Conservation (phyloP, 495 filamentous ascomycete genomes). For the Rostrohypoxylon terebratum region DNA sequence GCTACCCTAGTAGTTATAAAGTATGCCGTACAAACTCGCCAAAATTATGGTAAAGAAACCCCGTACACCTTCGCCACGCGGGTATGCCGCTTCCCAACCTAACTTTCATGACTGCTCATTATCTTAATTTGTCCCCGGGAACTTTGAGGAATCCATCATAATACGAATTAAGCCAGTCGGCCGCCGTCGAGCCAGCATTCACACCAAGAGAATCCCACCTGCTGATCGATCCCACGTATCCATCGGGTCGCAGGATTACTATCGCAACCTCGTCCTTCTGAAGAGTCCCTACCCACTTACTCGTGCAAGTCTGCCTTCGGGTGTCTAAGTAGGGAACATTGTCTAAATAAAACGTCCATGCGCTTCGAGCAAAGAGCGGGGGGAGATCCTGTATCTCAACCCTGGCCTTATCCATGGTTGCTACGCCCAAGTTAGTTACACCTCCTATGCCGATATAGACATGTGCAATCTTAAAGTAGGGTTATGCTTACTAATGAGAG, state of each 20-base stretch:
- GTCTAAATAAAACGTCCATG: constrained; percentile 78
- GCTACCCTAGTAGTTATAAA: constrained; percentile 21
- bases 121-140: constrained; percentile 39
- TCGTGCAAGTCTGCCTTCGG: constrained; percentile 62
- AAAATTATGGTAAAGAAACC: constrained; percentile 26
- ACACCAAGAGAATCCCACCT: constrained; percentile 62
- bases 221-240: constrained; percentile 71
- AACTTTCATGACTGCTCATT: neutral
- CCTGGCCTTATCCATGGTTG: constrained; percentile 64
- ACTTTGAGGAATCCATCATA: constrained; percentile 66
- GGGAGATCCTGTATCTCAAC: constrained; percentile 74
- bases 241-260: constrained; percentile 73
- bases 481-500: constrained; percentile 59
- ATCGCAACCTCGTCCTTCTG: constrained; percentile 64
- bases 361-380: constrained; percentile 64
- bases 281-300: constrained; percentile 72
- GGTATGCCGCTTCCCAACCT: constrained; percentile 20
- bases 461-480: neutral
- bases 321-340: constrained; percentile 63
- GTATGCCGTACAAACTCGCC: constrained; percentile 39
- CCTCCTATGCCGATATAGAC: neutral
- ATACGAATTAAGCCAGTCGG: constrained; percentile 69
- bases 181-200: constrained; percentile 59
- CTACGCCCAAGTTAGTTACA: constrained; percentile 49
- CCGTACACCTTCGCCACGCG: constrained; percentile 6